phyloP scores from a whole-genome alignment of 2,329 filamentous ascomycete genomes.

The Stachybotrys chlorohalonatus region DNA sequence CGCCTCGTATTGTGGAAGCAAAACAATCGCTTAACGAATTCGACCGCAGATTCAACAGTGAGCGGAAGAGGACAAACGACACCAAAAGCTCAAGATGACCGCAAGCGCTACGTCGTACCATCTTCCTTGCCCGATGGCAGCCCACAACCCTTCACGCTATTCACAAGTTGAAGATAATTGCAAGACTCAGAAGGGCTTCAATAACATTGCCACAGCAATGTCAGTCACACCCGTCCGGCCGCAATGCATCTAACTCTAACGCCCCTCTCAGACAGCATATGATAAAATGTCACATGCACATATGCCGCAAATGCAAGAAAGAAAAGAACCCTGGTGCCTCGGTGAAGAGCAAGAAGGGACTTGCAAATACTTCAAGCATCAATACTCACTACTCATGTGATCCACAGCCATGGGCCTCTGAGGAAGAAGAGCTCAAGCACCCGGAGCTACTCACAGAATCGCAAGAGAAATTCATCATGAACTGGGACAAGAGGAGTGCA shows the following conservation, averaged over 20 bases:
- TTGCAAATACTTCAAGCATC: not conserved
- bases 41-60: not conserved
- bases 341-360: not conserved
- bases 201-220: not conserved
- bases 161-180: not conserved
- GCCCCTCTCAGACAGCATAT: not conserved
- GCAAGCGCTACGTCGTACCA: not conserved
- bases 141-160: not conserved
- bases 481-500: not conserved
- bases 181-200: not conserved
- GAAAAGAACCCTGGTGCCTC: not conserved
- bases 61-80: not conserved
- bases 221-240: not conserved
- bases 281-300: not conserved
- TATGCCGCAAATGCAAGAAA: not conserved
- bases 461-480: not conserved
- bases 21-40: not conserved
- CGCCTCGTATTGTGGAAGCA: too few species aligned
- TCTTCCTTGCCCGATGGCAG: not conserved
- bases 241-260: not conserved
- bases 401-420: not conserved
- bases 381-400: not conserved
- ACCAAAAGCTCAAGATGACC: not conserved
- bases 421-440: not conserved
- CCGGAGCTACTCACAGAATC: not conserved